A percentile compares a stretch with the other conserved stretches of the same genome.
These are phyloP conservation scores for Lodderomyces parapsilosis DNA, from an alignment of 1,139 yeast species.

Conservation along the genomic window DNA sequence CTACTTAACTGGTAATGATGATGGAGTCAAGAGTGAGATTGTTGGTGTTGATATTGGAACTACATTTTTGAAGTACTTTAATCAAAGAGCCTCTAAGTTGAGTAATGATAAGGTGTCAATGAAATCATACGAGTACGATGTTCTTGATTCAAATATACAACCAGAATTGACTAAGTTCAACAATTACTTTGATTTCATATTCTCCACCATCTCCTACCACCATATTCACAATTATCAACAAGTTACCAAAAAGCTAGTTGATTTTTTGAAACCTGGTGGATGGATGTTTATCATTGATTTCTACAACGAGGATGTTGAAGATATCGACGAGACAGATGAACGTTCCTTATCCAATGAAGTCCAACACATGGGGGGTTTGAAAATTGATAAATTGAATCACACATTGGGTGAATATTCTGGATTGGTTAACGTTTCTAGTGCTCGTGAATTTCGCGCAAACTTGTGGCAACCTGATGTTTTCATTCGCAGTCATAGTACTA, in stretches of 20 bases:
- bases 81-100: constrained; percentile 14
- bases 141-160: constrained; percentile 23
- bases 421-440: constrained; percentile 23
- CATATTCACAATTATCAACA: constrained; percentile 34
- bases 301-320: constrained; percentile 32
- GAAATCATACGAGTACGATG: constrained; percentile 24
- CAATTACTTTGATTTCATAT: constrained; percentile 30
- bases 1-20: constrained; percentile 18
- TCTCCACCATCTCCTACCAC: constrained; percentile 41
- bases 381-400: constrained; percentile 21
- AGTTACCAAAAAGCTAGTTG: constrained; percentile 30
- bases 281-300: constrained; percentile 37
- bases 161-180: constrained; percentile 19
- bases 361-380: constrained; percentile 37
- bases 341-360: constrained; percentile 18
- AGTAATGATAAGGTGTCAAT: constrained; percentile 13
- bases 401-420: constrained; percentile 24
- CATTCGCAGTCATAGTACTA: constrained; percentile 24
- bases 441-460: constrained; percentile 20
- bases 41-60: constrained; percentile 40
- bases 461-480: constrained; percentile 27
- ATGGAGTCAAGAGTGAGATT: constrained; percentile 17
- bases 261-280: constrained; percentile 35
- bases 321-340: constrained; percentile 1
- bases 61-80: constrained; percentile 25